These are phyloP conservation scores for Cucumis hystrix DNA, from an alignment of 306 rosid species.

Conservation along the genomic window DNA sequence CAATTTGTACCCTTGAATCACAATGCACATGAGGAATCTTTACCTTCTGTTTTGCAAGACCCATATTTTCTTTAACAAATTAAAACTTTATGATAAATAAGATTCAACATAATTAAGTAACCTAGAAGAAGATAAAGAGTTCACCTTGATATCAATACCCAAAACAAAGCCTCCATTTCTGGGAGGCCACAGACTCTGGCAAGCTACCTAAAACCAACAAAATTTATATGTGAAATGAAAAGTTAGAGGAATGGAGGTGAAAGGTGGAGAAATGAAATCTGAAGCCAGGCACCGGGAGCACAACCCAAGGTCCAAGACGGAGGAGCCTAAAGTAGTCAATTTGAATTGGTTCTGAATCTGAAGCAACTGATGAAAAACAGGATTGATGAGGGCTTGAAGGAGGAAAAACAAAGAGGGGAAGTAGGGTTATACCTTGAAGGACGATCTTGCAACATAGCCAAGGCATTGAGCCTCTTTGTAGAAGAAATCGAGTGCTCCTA, in stretches of 20 bases:
- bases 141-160: constrained; percentile 75
- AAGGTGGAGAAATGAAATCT: constrained; percentile 11
- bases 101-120: not conserved
- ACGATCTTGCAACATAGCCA: no score
- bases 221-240: no score
- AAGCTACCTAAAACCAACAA: constrained; percentile 44
- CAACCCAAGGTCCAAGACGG: constrained; percentile 89
- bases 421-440: no score
- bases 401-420: not conserved
- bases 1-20: constrained; percentile 62
- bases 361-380: constrained; percentile 26
- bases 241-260: not conserved
- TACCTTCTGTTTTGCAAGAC: constrained; percentile 70
- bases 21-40: constrained; percentile 67
- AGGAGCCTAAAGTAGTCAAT: constrained; percentile 41
- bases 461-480: no score
- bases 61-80: constrained; percentile 4
- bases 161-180: constrained; percentile 50
- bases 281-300: constrained; percentile 97
- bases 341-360: constrained; percentile 77
- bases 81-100: not conserved
- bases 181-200: constrained; percentile 74
- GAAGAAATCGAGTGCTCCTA: constrained; percentile 74
- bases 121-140: not conserved
- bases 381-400: not conserved